Conservation (phyloP, 495 filamentous ascomycete species). For the Aspergillus haitiensis region DNA sequence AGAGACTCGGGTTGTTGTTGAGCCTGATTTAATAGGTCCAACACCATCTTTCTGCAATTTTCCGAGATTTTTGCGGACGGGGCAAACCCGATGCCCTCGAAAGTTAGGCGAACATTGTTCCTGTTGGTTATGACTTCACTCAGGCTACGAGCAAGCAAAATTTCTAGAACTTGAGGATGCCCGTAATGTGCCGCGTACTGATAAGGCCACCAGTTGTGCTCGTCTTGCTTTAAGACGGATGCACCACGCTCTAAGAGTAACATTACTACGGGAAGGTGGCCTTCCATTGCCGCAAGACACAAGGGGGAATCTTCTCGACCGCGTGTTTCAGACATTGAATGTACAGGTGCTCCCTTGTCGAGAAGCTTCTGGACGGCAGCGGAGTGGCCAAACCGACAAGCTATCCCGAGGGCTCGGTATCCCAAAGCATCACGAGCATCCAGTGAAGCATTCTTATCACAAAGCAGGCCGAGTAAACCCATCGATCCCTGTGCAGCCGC, state of each 20-base stretch:
- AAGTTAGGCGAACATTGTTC: constrained; percentile 19
- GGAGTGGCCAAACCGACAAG: constrained; percentile 37
- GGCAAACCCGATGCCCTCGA: constrained; percentile 30
- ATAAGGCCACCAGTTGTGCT: constrained; percentile 40
- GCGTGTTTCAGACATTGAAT: constrained; percentile 26
- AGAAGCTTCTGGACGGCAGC: constrained; percentile 40
- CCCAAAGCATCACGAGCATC: constrained; percentile 40
- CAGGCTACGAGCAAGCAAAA: constrained; percentile 27
- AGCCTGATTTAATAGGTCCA: constrained; percentile 19
- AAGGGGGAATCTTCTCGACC: constrained; percentile 44
- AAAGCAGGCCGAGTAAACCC: constrained; percentile 37
- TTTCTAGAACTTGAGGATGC: constrained; percentile 35
- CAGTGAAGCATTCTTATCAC: constrained; percentile 39
- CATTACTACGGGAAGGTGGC: constrained; percentile 39
- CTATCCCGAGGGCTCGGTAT: constrained; percentile 42
- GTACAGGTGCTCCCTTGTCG: constrained; percentile 39
- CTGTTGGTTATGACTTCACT: constrained; percentile 11
- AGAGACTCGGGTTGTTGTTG: constrained; percentile 6
- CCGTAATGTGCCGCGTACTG: constrained; percentile 45
- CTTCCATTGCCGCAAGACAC: constrained; percentile 44
- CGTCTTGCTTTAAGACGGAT: constrained; percentile 41
- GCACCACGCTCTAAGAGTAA: constrained; percentile 40
- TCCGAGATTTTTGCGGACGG: constrained; percentile 28
- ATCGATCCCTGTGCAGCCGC: constrained; percentile 35
- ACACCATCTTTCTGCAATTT: constrained; percentile 25